Evolutionary conservation across 345 rosid species (phyloP), one percentile per base, ranked within the genome.

Genomic region (Diplotaxis tenuifolia): DNA sequence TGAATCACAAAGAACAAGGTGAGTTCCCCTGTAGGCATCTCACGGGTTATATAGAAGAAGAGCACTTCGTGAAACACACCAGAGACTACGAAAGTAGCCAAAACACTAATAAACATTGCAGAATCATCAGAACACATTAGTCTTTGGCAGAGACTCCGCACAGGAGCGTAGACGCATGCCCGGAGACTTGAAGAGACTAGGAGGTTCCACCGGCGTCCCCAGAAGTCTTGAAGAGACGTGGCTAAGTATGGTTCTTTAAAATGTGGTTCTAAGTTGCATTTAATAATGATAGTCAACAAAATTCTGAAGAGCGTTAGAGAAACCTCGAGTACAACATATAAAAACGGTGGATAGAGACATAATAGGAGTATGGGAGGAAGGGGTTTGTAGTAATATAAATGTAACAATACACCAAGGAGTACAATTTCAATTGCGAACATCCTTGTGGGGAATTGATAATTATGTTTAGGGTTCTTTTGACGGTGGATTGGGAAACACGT

Each of bases 191-290:
- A 19, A 3, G 62, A 25, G 62, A 57, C 62, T 5, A 57, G 31
- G 62, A 57, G 62, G 19, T 57, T 57, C 62, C 62, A 57, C 9
- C 62, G 62, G 36, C 62, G 36, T 12, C 62, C 62, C 62, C 62
- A 57, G 34, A 57, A 57, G 62, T 57, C 62, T 57, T 57, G 62
- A 57, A 57, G 62, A 27, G 62, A 57, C 20, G 62, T 57, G 7
- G 62, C 20, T 57, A 57, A 57, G 62, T 27, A 57, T 7, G 62
- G 62, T n/a, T 57, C 11, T 8, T 57, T 57, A 31, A 57, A 57
- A n/a, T 57, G 19, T 27, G 36, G 62, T 20, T 57, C 62, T 14
- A 57, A 20, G 34, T 57, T 31, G 34, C 19, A 57, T 5, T 31
- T 31, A 57, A 57, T 10, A 57, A 27, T 27, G 62, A n/a, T n/a